phyloP scores from a whole-genome alignment of 1,284 basidiomycete species.

The Pseudozyma thailandica region DNA sequence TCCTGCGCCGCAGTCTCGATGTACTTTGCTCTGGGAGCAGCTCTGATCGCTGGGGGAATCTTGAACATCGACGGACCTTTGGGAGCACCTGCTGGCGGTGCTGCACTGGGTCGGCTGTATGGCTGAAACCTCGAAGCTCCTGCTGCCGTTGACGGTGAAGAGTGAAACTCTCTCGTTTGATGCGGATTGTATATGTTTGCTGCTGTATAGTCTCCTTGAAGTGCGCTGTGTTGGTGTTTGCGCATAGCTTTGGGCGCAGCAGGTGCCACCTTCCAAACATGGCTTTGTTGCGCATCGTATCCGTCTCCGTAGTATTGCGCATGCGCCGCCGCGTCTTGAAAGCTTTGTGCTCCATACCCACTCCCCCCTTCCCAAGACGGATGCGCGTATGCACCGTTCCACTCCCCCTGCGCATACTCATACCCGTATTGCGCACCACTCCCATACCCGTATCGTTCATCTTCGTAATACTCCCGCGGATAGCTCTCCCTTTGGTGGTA shows the following conservation, averaged over 20 bases:
- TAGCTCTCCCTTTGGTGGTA: neutral
- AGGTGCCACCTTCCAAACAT: too few species aligned
- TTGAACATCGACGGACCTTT: neutral
- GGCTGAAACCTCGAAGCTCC: neutral
- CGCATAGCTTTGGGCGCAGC: slow-evolving; percentile 31
- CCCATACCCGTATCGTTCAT: neutral
- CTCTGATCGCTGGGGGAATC: slow-evolving; percentile 22
- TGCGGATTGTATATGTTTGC: too few species aligned
- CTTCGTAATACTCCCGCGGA: neutral
- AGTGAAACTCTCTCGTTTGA: too few species aligned
- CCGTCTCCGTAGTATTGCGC: too few species aligned
- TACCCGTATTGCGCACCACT: neutral
- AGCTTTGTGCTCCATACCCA: neutral
- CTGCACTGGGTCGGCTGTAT: too few species aligned
- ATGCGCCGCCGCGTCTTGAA: too few species aligned
- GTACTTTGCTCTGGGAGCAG: slow-evolving; percentile 22
- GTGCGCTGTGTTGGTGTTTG: neutral
- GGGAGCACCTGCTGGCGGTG: neutral
- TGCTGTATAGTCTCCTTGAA: slow-evolving; percentile 7
- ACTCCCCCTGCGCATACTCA: slow-evolving; percentile 5
- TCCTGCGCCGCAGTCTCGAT: slow-evolving; percentile 16
- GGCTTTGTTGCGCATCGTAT: too few species aligned
- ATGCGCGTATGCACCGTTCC: too few species aligned
- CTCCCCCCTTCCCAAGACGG: too few species aligned
- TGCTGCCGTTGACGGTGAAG: neutral